Percentiles rank a stretch among this genome's conserved stretches.
phyloP scores from a whole-genome alignment of 371 early-diverging fungal genomes.

The Actinomortierella ambigua region DNA sequence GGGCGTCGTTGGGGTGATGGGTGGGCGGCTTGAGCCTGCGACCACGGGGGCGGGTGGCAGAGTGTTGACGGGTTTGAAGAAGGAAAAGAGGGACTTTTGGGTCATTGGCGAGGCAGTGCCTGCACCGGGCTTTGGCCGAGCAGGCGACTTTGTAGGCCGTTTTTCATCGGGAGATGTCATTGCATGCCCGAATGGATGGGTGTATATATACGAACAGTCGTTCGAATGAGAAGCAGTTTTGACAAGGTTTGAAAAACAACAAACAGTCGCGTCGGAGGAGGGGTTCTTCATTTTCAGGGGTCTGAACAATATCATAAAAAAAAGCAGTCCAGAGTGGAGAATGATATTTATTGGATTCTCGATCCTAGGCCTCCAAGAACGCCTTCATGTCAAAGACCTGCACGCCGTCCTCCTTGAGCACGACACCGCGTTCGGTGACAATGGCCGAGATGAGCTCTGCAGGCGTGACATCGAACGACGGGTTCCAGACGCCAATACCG shows the following conservation, averaged over 20 bases:
- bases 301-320: too few species aligned
- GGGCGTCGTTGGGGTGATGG: slow-evolving; percentile 12
- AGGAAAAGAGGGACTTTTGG: slow-evolving; percentile 50
- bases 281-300: too few species aligned
- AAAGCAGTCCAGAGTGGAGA: too few species aligned
- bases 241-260: too few species aligned
- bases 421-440: slow-evolving; percentile 92
- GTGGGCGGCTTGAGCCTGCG: too few species aligned
- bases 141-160: slow-evolving; percentile 39
- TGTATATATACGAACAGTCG: too few species aligned
- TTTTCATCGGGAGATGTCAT: slow-evolving; percentile 19
- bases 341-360: too few species aligned
- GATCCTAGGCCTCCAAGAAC: slow-evolving; percentile 35
- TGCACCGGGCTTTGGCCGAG: slow-evolving; percentile 67
- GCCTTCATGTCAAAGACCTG: slow-evolving; percentile 63
- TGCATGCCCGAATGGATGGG: too few species aligned
- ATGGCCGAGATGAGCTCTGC: slow-evolving; percentile 86
- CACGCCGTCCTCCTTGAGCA: slow-evolving; percentile 63
- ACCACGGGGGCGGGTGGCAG: slow-evolving; percentile 12
- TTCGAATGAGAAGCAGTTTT: too few species aligned
- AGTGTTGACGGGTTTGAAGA: slow-evolving; percentile 31
- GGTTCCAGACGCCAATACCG: slow-evolving; percentile 93
- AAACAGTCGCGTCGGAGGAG: too few species aligned
- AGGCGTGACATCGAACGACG: slow-evolving; percentile 96
- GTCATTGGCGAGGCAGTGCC: slow-evolving; percentile 53